Conservation (phyloP, 306 rosid species). For the Cucurbita ficifolia region DNA sequence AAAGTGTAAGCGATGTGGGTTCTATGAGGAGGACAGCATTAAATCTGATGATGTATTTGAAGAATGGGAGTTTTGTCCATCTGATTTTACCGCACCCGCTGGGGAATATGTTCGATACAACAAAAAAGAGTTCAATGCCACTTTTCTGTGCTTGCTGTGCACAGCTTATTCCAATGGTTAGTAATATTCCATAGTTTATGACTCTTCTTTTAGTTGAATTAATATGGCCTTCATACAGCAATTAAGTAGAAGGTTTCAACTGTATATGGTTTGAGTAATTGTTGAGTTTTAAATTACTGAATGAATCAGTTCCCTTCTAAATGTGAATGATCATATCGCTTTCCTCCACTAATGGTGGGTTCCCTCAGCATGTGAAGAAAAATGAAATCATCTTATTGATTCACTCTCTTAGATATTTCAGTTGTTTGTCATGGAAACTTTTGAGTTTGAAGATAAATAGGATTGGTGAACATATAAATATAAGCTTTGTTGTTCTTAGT, state of each 20-base stretch:
- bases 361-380: background rate
- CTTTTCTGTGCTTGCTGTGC: slow-evolving; percentile 50
- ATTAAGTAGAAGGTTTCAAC: background rate
- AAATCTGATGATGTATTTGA: slow-evolving; percentile 52
- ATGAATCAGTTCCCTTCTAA: background rate
- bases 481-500: background rate
- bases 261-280: background rate
- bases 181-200: background rate
- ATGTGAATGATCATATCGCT: background rate
- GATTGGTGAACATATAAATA: background rate
- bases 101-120: slow-evolving; percentile 40
- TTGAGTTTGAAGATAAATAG: background rate
- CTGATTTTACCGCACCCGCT: slow-evolving; percentile 41
- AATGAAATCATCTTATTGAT: background rate
- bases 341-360: background rate
- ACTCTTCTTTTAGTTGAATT: background rate
- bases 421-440: background rate
- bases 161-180: slow-evolving; percentile 26
- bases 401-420: background rate
- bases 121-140: slow-evolving; percentile 59
- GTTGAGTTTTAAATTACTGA: background rate
- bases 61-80: slow-evolving; percentile 91
- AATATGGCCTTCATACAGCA: background rate
- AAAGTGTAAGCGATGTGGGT: slow-evolving; percentile 89
- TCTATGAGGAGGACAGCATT: slow-evolving; percentile 59